Evolutionary conservation across 192 early-diverging fungal species (phyloP), one percentile per base, ranked within the genome.

Genomic region (Dissophora ornata): DNA sequence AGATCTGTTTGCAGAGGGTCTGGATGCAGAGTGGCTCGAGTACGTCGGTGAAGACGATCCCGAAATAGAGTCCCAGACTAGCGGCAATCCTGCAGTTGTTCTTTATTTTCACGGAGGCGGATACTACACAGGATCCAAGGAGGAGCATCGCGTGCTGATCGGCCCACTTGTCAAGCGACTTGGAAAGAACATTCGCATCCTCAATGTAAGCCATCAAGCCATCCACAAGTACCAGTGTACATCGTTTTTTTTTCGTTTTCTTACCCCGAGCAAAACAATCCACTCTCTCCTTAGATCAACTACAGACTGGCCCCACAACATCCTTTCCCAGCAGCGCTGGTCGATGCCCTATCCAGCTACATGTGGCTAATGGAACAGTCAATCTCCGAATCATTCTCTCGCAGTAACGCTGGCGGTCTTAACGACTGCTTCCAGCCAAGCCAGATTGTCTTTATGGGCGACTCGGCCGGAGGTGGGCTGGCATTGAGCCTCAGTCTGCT

Each of bases 241-340:
- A n/a, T n/a, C n/a, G n/a, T n/a, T n/a, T n/a, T n/a, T n/a, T n/a
- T n/a, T n/a, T n/a, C n/a, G n/a, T n/a, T n/a, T n/a, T n/a, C n/a
- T n/a, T n/a, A n/a, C n/a, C n/a, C n/a, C n/a, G n/a, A n/a, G n/a
- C n/a, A n/a, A n/a, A n/a, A n/a, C n/a, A n/a, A n/a, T n/a, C n/a
- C n/a, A n/a, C n/a, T 32, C 19, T 62, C 5, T n/a, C 32, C 15
- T 13, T 49, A 15, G 44, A 36, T 92, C 45, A 88, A 89, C 59
- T 97, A 97, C 73, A 84, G 95, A 4, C 77, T 96, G 12, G 88
- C 95, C 0, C 96, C 96, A 0, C 88, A 92, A 57, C 59, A 87
- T 42, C 84, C 87, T 12, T 97, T 93, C 67, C 96, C 96, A 15
- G 79, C 86, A 57, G 92, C 92, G 29, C 71, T 97, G 4, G 83